These are phyloP conservation scores for Neurospora sp. DNA, from an alignment of 2,329 filamentous ascomycete species.

Conservation along the genomic window DNA sequence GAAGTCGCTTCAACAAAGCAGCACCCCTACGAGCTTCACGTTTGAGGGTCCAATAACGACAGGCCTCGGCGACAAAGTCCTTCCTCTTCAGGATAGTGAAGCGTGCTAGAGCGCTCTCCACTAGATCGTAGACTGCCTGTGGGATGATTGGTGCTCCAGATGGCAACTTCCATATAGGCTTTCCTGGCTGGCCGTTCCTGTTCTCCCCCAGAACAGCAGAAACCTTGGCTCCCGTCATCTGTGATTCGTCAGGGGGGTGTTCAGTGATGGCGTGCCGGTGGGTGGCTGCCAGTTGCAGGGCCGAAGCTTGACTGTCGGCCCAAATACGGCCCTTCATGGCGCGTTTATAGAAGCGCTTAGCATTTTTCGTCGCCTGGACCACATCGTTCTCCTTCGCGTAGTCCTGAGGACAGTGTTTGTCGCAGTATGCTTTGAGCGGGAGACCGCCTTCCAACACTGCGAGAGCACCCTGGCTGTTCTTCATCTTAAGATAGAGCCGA, in stretches of 20 bases:
- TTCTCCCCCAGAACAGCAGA: conserved; percentile 65
- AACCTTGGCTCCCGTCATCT: conserved; percentile 75
- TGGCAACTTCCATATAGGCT: conserved; percentile 80
- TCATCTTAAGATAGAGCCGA: conserved; percentile 90
- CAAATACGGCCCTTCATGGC: conserved; percentile 84
- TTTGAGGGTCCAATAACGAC: conserved; percentile 97
- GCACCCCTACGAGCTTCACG: conserved; percentile 86
- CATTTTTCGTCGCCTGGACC: conserved; percentile 67
- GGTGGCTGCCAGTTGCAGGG: conserved; percentile 68
- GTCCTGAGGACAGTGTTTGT: conserved; percentile 85
- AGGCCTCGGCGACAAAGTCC: conserved; percentile 85
- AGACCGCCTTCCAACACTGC: conserved; percentile 71
- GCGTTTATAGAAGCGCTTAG: conserved; percentile 80
- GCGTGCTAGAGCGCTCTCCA: conserved; percentile 72
- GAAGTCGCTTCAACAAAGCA: conserved; percentile 82
- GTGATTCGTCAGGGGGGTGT: conserved; percentile 69
- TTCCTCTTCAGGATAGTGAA: conserved; percentile 78
- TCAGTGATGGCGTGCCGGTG: conserved; percentile 55
- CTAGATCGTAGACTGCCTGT: conserved; percentile 73
- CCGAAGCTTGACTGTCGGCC: conserved; percentile 82
- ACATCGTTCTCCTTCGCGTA: conserved; percentile 83
- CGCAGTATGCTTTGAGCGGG: conserved; percentile 87
- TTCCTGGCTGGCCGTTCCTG: conserved; percentile 59
- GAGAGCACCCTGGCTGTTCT: conserved; percentile 71
- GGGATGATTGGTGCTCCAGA: conserved; percentile 94